Evolutionary conservation across 78 protist genomes (phyloP).

Genomic region (Isochrysis galbana): DNA sequence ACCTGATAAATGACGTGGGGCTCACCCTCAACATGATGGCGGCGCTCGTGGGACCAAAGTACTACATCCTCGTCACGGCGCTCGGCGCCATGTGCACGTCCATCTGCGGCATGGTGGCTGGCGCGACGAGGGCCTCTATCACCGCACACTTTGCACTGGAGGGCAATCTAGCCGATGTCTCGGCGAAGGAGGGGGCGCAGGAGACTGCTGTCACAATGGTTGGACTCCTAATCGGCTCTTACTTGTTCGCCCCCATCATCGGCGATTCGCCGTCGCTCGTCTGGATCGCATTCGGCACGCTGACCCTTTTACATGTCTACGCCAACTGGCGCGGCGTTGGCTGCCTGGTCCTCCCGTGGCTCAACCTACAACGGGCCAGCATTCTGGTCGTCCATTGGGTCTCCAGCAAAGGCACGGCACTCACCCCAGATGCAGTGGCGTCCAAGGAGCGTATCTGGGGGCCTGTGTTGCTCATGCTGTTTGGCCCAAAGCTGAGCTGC

Average conservation of each 20-base stretch:
- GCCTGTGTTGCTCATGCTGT: background rate
- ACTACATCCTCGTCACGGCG: background rate
- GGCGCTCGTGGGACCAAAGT: background rate
- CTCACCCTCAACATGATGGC: constrained; percentile 30
- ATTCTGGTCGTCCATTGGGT: background rate
- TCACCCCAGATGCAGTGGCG: background rate
- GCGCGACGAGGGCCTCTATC: constrained; percentile 57
- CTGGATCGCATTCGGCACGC: background rate
- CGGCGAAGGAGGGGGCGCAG: constrained; percentile 47
- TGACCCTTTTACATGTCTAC: background rate
- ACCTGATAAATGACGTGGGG: constrained; percentile 50
- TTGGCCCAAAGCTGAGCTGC: background rate
- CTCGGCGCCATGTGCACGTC: constrained; percentile 31
- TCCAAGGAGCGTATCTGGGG: background rate
- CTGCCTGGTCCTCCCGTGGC: background rate
- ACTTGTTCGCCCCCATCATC: background rate
- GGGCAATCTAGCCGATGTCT: constrained; percentile 47
- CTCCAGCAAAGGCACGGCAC: background rate
- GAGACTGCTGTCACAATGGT: background rate
- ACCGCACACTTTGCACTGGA: constrained; percentile 39
- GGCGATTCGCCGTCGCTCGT: background rate
- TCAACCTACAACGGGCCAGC: background rate
- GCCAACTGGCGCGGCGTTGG: background rate
- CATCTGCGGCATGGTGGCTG: constrained; percentile 63
- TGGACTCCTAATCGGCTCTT: background rate